Evolutionary conservation across 2,329 filamentous ascomycete genomes (phyloP), one percentile per base, ranked within the genome.

Genomic region (Ophiosphaerella narmari): DNA sequence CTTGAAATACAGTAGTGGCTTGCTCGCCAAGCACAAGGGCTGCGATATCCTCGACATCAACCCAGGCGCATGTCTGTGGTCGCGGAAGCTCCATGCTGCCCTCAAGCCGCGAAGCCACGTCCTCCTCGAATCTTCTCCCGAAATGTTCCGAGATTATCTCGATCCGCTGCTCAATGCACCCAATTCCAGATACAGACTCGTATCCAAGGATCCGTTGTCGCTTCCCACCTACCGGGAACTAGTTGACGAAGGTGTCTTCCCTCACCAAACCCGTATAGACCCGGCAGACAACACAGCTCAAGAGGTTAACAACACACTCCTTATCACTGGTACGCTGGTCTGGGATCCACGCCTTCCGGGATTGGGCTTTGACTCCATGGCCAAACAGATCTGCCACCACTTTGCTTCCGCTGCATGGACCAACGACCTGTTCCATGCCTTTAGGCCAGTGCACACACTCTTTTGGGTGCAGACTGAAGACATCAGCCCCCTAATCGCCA

Each of bases 1-100:
- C 12, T 62, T 96, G 39, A 69, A 83, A 6, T 89, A 89, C 52
- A 75, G 95, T n/a, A 84, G 82, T 2, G 81, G 82, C 1, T 85
- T 85, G 2, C 80, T 97, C 14, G 76, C 84, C 31, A 82, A 84
- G 38, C 87, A 94, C 71, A 77, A 79, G 42, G 89, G 90, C 46
- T 91, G 92, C 74, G 91, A 96, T 63, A 81, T 97, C 38, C 78
- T 99, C 62, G 93, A 97, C 67, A 77, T 96, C 48, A 90, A 92
- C 70, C 93, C 93, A 0, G 91, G 91, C 12, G 77, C 77, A 1
- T 90, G 91, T 7, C 46, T 96, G 2, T 94, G 88, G 84, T 96
- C 92, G 31, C 78, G 78, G 24, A 89, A 87, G 63, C 77, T 97
- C 1, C 86, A 96, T 67, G 80, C 90, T 0, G 76, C 82, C 39